Evolutionary conservation across 1,284 basidiomycete species (phyloP).

Genomic region (Athelia sp.): DNA sequence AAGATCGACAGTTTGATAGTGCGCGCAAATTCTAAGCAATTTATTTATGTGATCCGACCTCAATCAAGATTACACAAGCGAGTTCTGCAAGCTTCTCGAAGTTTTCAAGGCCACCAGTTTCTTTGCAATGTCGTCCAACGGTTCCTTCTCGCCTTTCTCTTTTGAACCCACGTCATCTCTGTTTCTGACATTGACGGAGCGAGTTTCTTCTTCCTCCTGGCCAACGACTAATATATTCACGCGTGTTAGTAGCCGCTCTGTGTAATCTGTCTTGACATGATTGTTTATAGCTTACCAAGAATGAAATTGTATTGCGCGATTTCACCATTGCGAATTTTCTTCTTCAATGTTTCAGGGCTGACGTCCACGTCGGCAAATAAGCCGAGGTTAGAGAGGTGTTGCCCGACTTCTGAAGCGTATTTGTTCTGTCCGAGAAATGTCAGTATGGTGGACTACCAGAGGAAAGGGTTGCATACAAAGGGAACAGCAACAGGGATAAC

Average conservation of each 20-base stretch:
- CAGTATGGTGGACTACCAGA: no score
- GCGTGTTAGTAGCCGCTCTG: neutral
- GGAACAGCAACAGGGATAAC: slow-evolving; percentile 91
- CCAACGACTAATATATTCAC: slow-evolving; percentile 75
- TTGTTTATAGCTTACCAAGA: slow-evolving; percentile 59
- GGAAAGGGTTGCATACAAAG: slow-evolving; percentile 1
- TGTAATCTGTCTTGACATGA: neutral
- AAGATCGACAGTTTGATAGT: neutral
- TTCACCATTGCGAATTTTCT: slow-evolving; percentile 95
- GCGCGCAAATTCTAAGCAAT: slow-evolving; percentile 3
- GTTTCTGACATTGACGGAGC: slow-evolving; percentile 93
- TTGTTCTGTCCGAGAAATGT: slow-evolving; percentile 56
- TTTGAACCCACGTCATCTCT: slow-evolving; percentile 89
- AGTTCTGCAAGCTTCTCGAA: slow-evolving; percentile 57
- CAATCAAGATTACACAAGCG: slow-evolving; percentile 26
- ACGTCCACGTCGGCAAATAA: slow-evolving; percentile 93
- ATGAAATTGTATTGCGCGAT: slow-evolving; percentile 97
- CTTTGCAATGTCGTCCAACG: slow-evolving; percentile 59
- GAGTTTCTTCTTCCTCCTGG: slow-evolving; percentile 81
- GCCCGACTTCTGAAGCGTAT: slow-evolving; percentile 81
- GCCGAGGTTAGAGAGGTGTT: slow-evolving; percentile 65
- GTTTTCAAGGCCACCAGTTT: slow-evolving; percentile 66
- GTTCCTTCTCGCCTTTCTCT: slow-evolving; percentile 61
- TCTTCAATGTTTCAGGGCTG: slow-evolving; percentile 87
- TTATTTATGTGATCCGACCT: slow-evolving; percentile 1